phyloP scores from a whole-genome alignment of 2,329 filamentous ascomycete genomes.

The Fusarium miscanthi region DNA sequence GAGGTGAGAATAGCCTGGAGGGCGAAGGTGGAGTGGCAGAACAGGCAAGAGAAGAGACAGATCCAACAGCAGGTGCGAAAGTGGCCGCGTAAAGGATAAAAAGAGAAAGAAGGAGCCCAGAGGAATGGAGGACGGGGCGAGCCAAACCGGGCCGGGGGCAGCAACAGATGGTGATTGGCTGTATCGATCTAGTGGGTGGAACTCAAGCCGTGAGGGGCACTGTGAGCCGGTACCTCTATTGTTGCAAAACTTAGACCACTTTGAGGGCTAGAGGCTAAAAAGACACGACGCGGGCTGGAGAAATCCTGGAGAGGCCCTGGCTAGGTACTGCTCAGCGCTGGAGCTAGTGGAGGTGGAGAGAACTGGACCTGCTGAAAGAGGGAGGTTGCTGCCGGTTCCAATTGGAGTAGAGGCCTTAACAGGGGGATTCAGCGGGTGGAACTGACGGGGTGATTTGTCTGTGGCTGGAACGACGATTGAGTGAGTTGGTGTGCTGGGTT shows the following conservation, averaged over 20 bases:
- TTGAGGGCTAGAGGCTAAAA: conserved; percentile 5
- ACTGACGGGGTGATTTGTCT: conserved; percentile 18
- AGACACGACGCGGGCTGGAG: conserved; percentile 15
- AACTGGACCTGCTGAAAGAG: conserved; percentile 33
- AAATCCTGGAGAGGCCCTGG: conserved; percentile 33
- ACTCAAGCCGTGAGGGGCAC: conserved; percentile 35
- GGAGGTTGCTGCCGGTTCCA: conserved; percentile 26
- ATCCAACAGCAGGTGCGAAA: conserved; percentile 33
- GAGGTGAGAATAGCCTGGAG: conserved; percentile 38
- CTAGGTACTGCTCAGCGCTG: background rate
- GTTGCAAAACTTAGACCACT: background rate
- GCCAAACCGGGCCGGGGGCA: conserved; percentile 27
- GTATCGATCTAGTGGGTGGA: background rate
- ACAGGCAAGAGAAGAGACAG: conserved; percentile 29
- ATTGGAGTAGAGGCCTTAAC: conserved; percentile 24
- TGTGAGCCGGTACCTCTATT: conserved; percentile 43
- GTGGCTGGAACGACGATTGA: conserved; percentile 30
- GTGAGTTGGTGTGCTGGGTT: conserved; percentile 19
- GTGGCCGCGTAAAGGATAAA: conserved; percentile 38
- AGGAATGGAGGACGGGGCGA: conserved; percentile 36
- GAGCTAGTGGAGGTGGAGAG: conserved; percentile 21
- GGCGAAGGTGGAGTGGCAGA: conserved; percentile 38
- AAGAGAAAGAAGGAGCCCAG: conserved; percentile 34
- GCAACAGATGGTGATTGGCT: conserved; percentile 19
- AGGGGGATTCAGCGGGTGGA: conserved; percentile 16